Evolutionary conservation across 345 rosid species (phyloP), one percentile per base, ranked within the genome.

Genomic region (Bruguiera gymnorhiza): DNA sequence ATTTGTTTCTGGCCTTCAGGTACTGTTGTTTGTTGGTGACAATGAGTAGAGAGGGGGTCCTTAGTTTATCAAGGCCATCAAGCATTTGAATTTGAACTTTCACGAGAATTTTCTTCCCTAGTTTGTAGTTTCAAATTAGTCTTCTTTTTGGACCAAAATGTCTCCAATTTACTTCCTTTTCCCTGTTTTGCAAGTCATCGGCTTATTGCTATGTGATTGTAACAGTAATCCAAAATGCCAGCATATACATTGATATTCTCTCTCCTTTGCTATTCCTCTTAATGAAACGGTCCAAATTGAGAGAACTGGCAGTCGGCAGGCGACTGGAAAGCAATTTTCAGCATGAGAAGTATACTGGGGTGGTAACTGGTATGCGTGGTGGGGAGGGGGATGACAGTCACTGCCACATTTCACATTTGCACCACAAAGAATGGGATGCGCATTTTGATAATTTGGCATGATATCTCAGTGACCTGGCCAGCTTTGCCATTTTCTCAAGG

Each of bases 391-490:
- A 39, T 20, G 67, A 62, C 73, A 53, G 73, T 32, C 50, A 34
- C 31, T 39, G 19, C 46, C 6, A n/a, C 64, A 11, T 27, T 7
- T 19, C 21, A 23, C 5, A 48, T 27, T 39, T 68, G 55, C 37
- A 20, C 27, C 39, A 54, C 62, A 39, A 26, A 37, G 50, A 20
- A 63, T 13, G 60, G 67, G 53, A 6, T 55, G 27, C 30, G 51
- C 53, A 39, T 21, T 57, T 30, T 64, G 62, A 11, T 29, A 34
- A 53, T 2, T 26, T 48, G 66, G 29, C 60, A 60, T 60, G 20
- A 66, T 21, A 66, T 73, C 70, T 60, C 39, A 26, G 76, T 66
- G 70, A 66, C 30, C 34, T 60, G 54, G 66, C 29, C 70, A 60
- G 68, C 66, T 66, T 60, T 59, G 65, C 4, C 31, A 15, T 19